phyloP scores from a whole-genome alignment of 495 filamentous ascomycete genomes.

The Tuber borchii region DNA sequence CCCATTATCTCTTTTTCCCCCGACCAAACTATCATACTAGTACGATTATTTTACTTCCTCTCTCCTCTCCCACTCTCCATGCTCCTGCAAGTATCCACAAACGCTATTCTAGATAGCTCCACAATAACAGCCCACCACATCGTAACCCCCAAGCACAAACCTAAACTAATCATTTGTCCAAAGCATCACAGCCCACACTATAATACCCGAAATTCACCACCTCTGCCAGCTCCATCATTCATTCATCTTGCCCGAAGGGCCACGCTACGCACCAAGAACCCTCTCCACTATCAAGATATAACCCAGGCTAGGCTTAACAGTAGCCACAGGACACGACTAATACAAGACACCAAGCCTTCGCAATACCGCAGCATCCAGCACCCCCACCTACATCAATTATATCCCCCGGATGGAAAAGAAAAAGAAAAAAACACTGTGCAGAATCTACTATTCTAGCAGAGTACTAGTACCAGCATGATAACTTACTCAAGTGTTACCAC shows the following conservation, averaged over 20 bases:
- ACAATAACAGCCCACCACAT: neutral
- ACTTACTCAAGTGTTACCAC: too few relatives aligned
- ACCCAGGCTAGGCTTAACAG: too few relatives aligned
- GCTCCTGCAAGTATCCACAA: neutral
- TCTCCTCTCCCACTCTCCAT: neutral
- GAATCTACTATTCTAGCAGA: too few relatives aligned
- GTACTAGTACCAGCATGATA: too few relatives aligned
- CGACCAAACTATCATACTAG: neutral
- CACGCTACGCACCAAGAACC: too few relatives aligned
- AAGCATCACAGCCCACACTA: neutral
- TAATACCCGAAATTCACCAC: neutral
- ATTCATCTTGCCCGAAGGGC: neutral
- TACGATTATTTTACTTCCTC: neutral
- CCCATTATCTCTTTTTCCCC: neutral
- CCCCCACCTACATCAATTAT: too few relatives aligned
- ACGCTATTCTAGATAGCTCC: neutral
- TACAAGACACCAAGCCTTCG: too few relatives aligned
- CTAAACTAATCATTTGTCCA: neutral
- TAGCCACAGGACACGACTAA: too few relatives aligned
- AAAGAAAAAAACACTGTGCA: too few relatives aligned
- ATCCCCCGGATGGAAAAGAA: too few relatives aligned
- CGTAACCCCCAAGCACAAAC: neutral
- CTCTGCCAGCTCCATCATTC: neutral
- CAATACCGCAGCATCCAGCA: too few relatives aligned
- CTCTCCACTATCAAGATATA: too few relatives aligned